These are phyloP conservation scores for Lippia alba DNA, from an alignment of 305 asterid species.

Conservation along the genomic window DNA sequence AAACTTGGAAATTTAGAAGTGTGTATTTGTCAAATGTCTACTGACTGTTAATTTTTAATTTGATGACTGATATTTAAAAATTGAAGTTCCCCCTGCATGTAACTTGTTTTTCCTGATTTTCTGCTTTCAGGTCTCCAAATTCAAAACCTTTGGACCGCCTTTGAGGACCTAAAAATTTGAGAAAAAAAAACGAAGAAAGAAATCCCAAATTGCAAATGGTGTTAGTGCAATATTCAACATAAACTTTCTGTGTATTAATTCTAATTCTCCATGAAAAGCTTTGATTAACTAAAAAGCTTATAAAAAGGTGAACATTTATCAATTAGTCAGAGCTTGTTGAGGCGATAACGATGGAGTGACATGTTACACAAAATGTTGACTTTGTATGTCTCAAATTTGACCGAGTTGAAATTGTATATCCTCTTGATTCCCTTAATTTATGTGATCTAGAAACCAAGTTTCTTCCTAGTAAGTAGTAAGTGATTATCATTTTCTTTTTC, in stretches of 20 bases:
- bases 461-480: too few species aligned
- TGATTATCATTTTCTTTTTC: too few species aligned
- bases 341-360: not conserved
- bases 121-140: constrained; percentile 34
- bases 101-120: constrained; percentile 26
- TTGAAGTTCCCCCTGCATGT: not conserved
- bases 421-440: too few species aligned
- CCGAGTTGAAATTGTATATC: too few species aligned
- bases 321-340: not conserved
- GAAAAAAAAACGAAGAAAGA: too few species aligned
- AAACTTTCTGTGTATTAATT: not conserved
- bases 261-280: not conserved
- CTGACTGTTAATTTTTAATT: too few species aligned
- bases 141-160: constrained; percentile 28
- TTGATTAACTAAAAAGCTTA: not conserved
- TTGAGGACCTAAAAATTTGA: constrained; percentile 20
- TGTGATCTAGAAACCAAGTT: too few species aligned
- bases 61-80: not conserved
- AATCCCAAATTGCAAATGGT: not conserved
- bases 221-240: not conserved
- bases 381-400: not conserved
- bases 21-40: too few species aligned
- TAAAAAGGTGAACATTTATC: not conserved
- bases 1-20: too few species aligned
- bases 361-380: constrained; percentile 25